Evolutionary conservation across 441 rosid species (phyloP).

Genomic region (Brassica balearica): DNA sequence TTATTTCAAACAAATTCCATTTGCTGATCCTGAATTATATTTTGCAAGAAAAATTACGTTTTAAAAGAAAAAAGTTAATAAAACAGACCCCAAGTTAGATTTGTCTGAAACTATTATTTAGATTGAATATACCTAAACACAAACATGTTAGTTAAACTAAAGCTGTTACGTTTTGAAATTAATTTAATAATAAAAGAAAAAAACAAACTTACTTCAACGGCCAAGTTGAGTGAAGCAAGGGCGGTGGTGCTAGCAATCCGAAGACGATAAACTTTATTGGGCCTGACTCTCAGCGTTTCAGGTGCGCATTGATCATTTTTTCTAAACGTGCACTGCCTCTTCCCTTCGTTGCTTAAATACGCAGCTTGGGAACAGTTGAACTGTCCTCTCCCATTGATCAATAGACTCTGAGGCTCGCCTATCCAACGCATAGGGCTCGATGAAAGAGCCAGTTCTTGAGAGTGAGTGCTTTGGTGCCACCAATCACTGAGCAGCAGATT

Average conservation of each 20-base stretch:
- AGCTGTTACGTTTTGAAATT: neutral
- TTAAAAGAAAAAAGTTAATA: neutral
- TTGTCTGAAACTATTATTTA: neutral
- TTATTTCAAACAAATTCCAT: neutral
- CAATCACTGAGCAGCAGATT: slow-evolving; percentile 73
- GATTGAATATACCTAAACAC: neutral
- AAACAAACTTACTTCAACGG: slow-evolving; percentile 54
- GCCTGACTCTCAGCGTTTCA: slow-evolving; percentile 50
- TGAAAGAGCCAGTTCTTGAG: slow-evolving; percentile 78
- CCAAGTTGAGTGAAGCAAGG: slow-evolving; percentile 79
- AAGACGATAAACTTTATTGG: slow-evolving; percentile 63
- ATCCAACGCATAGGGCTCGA: slow-evolving; percentile 75
- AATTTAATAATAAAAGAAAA: neutral
- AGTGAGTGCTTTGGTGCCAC: slow-evolving; percentile 70
- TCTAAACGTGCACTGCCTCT: slow-evolving; percentile 45
- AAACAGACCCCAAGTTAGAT: neutral
- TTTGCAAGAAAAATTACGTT: too few relatives aligned
- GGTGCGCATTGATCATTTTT: slow-evolving; percentile 77
- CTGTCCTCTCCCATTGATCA: slow-evolving; percentile 89
- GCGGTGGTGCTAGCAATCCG: slow-evolving; percentile 78
- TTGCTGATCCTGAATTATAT: neutral
- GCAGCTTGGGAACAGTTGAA: slow-evolving; percentile 70
- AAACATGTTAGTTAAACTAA: neutral
- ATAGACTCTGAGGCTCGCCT: slow-evolving; percentile 68
- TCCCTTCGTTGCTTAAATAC: slow-evolving; percentile 36